phyloP scores from a whole-genome alignment of 371 early-diverging fungal species.

The Lichtheimia ramosa region DNA sequence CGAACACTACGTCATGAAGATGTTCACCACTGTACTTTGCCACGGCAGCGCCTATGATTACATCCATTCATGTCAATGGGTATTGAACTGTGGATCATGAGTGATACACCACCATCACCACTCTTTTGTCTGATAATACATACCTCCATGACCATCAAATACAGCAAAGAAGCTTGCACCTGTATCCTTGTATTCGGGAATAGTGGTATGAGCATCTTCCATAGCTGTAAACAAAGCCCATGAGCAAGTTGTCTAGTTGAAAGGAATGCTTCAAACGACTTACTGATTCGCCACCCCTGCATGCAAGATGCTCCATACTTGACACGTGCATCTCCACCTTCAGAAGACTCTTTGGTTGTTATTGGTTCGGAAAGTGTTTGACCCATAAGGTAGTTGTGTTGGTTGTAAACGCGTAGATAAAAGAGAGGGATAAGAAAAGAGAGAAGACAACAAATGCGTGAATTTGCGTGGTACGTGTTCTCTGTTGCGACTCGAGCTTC shows the following conservation, averaged over 20 bases:
- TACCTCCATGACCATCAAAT: slow-evolving; percentile 97
- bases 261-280: neutral
- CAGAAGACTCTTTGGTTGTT: slow-evolving; percentile 80
- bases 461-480: too few species aligned
- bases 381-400: slow-evolving; percentile 65
- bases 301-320: slow-evolving; percentile 87
- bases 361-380: slow-evolving; percentile 94
- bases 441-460: too few species aligned
- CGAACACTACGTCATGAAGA: slow-evolving; percentile 68
- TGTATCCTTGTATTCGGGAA: slow-evolving; percentile 64
- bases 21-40: slow-evolving; percentile 85
- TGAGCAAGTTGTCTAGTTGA: neutral
- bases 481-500: too few species aligned
- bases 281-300: slow-evolving; percentile 98
- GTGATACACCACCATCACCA: neutral
- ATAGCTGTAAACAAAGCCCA: slow-evolving; percentile 60
- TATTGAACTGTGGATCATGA: too few species aligned
- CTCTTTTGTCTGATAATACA: neutral
- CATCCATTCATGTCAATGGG: neutral
- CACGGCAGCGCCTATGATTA: slow-evolving; percentile 64
- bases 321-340: slow-evolving; percentile 72
- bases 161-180: slow-evolving; percentile 89
- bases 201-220: slow-evolving; percentile 96
- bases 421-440: too few species aligned
- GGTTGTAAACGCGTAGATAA: too few species aligned